A percentile compares a stretch with the other conserved stretches of the same genome.
phyloP scores from a whole-genome alignment of 2,329 filamentous ascomycete species.

The Cordyceps fumosorosea region DNA sequence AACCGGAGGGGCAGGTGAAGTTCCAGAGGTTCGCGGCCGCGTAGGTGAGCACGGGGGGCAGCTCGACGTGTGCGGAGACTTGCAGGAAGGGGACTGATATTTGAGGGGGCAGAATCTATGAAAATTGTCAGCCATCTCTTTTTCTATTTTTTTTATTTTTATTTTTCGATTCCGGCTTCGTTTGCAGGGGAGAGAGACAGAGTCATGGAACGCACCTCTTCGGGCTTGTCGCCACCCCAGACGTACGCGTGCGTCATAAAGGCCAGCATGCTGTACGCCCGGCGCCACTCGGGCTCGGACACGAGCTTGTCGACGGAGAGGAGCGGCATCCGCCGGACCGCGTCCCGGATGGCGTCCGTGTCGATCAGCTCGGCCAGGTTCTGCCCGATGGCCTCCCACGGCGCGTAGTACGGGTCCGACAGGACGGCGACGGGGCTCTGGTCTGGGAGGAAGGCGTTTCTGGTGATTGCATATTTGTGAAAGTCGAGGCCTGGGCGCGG shows the following conservation, averaged over 20 bases:
- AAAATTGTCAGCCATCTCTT: neutral
- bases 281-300: slow-evolving; percentile 66
- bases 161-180: no score
- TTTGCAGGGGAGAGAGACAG: no score
- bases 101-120: slow-evolving; percentile 61
- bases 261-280: slow-evolving; percentile 71
- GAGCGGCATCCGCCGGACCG: slow-evolving; percentile 60
- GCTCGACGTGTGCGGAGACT: slow-evolving; percentile 65
- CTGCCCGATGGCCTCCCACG: slow-evolving; percentile 68
- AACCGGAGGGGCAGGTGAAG: slow-evolving; percentile 53
- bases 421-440: slow-evolving; percentile 59
- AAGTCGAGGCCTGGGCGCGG: slow-evolving; percentile 23
- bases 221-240: slow-evolving; percentile 74
- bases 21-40: slow-evolving; percentile 87
- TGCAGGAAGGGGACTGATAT: slow-evolving; percentile 71
- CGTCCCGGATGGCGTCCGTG: slow-evolving; percentile 53
- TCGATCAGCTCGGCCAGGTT: slow-evolving; percentile 63
- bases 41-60: slow-evolving; percentile 88
- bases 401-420: slow-evolving; percentile 65
- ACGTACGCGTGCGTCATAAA: slow-evolving; percentile 83
- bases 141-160: neutral
- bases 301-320: slow-evolving; percentile 59
- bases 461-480: slow-evolving; percentile 32
- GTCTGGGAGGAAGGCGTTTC: slow-evolving; percentile 71
- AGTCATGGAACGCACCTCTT: slow-evolving; percentile 49